Base-by-base conservation (phyloP, 176 grass and related monocot genomes). In the Aechmea fasciata region DNA sequence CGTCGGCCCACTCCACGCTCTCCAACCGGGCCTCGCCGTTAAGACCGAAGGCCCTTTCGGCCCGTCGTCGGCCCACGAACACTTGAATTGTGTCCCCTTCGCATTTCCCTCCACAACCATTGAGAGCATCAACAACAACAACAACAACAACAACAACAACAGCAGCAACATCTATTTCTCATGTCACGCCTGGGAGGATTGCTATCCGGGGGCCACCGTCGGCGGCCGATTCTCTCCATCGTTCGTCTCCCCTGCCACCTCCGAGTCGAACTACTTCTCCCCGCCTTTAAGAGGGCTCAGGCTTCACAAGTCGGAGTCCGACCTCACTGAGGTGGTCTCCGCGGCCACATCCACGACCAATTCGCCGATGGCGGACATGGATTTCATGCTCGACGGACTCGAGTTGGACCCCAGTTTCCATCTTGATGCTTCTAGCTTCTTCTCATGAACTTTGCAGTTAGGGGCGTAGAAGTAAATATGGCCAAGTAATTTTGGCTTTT, bases 311-410 rank as follows among this genome's bases (percentile, higher is more conserved):
- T 62, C 23, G 10, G 67, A 75, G 57, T 79, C 77, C 47, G 77
- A 75, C 66, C 50, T 66, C 55, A 59, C 41, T 2, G 75, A 63
- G 47, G 54, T 69, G 11, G 62, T 69, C 47, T 77, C 75, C 1
- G 47, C 65, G 7, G 52, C 8, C 28, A 77, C 54, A 19, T 77
- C 75, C 7, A 26, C 47, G 12, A 50, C 48, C 11, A 76, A 87
- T 73, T 67, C 71, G 48, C 20, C 70, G 50, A 65, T 77, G 63
- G 41, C 75, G 47, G 65, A 70, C 72, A 65, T 77, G 84, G 82
- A 85, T 3, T 52, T 80, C 2, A 77, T 76, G 47, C 2, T 29
- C 2, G 74, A 70, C 23, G 13, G 19, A 12, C 47, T 77, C 3
- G 15, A 61, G 47, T 64, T 79, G 11, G 61, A 79, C 0, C 55